phyloP scores from a whole-genome alignment of 176 grass and related monocot genomes.

The Ensete glaucum region DNA sequence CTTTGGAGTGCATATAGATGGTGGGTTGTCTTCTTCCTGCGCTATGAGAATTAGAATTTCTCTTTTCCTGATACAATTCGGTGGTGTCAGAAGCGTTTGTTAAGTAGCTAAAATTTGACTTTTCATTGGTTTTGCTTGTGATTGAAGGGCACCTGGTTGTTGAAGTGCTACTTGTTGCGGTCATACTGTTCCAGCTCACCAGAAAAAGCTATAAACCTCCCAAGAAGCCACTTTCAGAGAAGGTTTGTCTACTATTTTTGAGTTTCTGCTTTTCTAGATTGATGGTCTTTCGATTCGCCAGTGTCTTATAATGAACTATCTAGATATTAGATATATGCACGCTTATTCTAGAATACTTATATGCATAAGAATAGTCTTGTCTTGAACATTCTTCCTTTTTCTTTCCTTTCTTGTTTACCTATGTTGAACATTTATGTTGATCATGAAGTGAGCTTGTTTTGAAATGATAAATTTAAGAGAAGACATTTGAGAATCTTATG shows the following conservation, averaged over 20 bases:
- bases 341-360: not conserved
- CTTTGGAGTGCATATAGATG: constrained; percentile 88
- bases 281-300: not conserved
- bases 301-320: not conserved
- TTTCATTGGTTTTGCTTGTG: constrained; percentile 10
- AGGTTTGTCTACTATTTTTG: constrained; percentile 27
- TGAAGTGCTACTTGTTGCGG: constrained; percentile 72
- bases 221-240: constrained; percentile 83
- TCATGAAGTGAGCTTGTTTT: not conserved
- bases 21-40: constrained; percentile 23
- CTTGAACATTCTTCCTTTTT: not conserved
- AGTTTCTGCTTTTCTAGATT: not conserved
- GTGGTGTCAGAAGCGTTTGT: too few species aligned
- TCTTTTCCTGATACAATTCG: not conserved
- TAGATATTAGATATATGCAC: not conserved
- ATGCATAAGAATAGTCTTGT: not conserved
- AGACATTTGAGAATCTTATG: constrained; percentile 5
- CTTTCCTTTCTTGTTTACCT: constrained; percentile 8
- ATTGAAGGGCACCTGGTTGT: constrained; percentile 81
- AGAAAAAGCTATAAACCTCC: constrained; percentile 95
- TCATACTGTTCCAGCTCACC: constrained; percentile 88
- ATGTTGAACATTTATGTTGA: too few species aligned
- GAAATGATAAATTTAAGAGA: not conserved
- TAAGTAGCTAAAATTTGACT: constrained; percentile 18
- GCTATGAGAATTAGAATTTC: not conserved